phyloP scores from a whole-genome alignment of 2,329 filamentous ascomycete species.

The Ophiostoma quercus region DNA sequence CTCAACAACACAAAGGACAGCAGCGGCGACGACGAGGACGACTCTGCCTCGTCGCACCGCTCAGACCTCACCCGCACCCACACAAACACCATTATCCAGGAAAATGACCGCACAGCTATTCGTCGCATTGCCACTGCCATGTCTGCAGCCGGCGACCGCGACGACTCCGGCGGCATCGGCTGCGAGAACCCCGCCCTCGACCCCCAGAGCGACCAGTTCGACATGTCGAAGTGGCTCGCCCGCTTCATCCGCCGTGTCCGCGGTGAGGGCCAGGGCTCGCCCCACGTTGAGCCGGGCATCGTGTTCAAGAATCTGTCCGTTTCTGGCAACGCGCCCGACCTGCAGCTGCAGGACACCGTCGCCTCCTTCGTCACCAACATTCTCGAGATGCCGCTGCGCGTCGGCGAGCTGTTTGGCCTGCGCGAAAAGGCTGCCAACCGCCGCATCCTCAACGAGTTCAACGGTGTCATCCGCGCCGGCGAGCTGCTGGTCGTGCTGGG shows the following conservation, averaged over 20 bases:
- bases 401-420: constrained; percentile 47
- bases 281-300: constrained; percentile 58
- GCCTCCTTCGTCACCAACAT: constrained; percentile 53
- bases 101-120: constrained; percentile 21
- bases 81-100: constrained; percentile 23
- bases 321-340: constrained; percentile 60
- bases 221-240: constrained; percentile 52
- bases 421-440: constrained; percentile 57
- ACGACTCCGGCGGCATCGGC: constrained; percentile 40
- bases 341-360: constrained; percentile 66
- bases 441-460: constrained; percentile 60
- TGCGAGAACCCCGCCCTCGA: not conserved
- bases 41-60: not conserved
- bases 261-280: constrained; percentile 43
- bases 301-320: constrained; percentile 63
- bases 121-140: constrained; percentile 41
- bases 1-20: not conserved
- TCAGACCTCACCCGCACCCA: constrained; percentile 19
- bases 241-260: constrained; percentile 49
- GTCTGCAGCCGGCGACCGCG: constrained; percentile 33
- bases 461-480: constrained; percentile 49
- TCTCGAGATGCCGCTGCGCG: constrained; percentile 43
- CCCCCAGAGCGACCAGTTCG: constrained; percentile 39
- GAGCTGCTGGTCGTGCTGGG: constrained; percentile 56
- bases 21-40: not conserved